Evolutionary conservation across 2,329 filamentous ascomycete species (phyloP).

Genomic region (Pseudodiploospora longispora): DNA sequence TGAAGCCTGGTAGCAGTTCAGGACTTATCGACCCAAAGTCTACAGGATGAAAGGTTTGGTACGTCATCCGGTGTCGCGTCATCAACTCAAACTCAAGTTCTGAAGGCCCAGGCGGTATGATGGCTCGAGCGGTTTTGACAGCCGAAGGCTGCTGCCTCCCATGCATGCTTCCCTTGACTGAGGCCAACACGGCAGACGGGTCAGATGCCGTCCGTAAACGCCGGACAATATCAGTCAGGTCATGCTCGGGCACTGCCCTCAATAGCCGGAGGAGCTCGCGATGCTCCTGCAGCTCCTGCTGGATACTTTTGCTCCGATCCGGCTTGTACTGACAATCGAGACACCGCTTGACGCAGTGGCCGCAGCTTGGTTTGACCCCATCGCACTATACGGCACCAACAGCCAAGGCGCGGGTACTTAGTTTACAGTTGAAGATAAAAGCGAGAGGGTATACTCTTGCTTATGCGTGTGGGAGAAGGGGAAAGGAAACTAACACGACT

Average conservation of each 20-base stretch:
- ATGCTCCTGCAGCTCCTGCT: neutral
- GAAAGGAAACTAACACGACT: neutral
- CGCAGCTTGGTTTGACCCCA: neutral
- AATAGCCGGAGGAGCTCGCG: neutral
- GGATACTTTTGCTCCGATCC: neutral
- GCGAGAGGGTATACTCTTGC: neutral
- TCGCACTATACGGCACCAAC: too few species aligned
- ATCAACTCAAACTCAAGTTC: constrained; percentile 14
- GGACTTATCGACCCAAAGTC: neutral
- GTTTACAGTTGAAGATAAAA: too few species aligned
- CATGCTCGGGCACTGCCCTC: neutral
- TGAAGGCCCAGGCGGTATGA: constrained; percentile 11
- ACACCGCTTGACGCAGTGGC: neutral
- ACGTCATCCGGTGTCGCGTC: constrained; percentile 10
- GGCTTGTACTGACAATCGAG: neutral
- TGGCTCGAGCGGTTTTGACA: constrained; percentile 6
- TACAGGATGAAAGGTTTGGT: constrained; percentile 11
- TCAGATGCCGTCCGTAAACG: neutral
- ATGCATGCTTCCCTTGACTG: constrained; percentile 9
- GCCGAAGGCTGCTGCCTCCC: constrained; percentile 9
- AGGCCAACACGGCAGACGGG: neutral
- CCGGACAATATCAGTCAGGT: neutral
- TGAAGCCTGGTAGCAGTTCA: constrained; percentile 2
- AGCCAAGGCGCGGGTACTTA: too few species aligned
- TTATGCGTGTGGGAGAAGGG: neutral